Evolutionary conservation across 2,329 filamentous ascomycete genomes (phyloP), one percentile per base, ranked within the genome.

Genomic region (Monosporascus sp.): DNA sequence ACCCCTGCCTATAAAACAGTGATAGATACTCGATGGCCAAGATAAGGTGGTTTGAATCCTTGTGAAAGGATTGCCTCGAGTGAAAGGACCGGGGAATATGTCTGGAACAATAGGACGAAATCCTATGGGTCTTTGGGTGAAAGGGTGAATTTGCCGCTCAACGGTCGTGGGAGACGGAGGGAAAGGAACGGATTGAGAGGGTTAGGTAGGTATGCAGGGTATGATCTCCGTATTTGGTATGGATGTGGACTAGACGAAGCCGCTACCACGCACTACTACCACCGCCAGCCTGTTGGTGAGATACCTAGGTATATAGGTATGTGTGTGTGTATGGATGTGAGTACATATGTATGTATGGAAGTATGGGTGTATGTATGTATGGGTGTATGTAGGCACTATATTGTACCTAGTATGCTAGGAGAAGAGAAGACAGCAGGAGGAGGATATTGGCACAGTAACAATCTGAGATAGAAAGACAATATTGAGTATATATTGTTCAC

Each of bases 101-200:
- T 7, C 20, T 9, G 22, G 41, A 26, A 44, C 20, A 44, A 44
- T 16, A 7, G 41, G 20, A 16, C 14, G 41, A 22, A 14, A 14
- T 22, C 20, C 22, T 26, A 22, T 26, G 43, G 7, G 43, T 19
- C 22, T 26, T 17, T 26, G 5, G 17, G 43, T 46, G 43, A 46
- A 46, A 46, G 43, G n/a, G 43, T 46, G 43, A 46, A 46, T 46
- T 46, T 46, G 43, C 43, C 43, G 43, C 43, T 46, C 43, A 24
- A 31, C 19, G 24, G 24, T 24, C 24, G 43, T 46, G 24, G 43
- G 43, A 46, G 26, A 24, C 16, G 43, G 43, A 46, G 43, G 43
- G 11, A 31, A 46, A 45, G 43, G 43, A 22, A 11, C 31, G 43
- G 43, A 31, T 46, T 24, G 31, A 46, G 43, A 31, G 3, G 26